Conservation (phyloP, 805 yeast species). For the Candida coleopterorum region DNA sequence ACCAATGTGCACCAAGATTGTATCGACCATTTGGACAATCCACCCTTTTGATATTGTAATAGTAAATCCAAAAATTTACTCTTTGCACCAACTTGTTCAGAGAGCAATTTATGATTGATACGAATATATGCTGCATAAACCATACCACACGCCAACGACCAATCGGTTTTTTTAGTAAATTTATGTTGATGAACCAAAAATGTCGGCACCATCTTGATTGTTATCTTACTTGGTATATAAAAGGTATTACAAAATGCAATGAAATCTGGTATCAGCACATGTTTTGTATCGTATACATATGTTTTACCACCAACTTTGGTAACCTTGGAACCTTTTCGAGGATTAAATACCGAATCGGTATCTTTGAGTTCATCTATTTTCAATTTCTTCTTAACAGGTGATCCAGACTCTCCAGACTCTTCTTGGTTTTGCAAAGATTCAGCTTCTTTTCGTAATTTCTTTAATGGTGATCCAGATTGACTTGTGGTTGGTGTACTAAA, state of each 20-base stretch:
- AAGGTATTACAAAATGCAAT: constrained; percentile 56
- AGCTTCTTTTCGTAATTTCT: constrained; percentile 14
- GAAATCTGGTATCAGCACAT: constrained; percentile 30
- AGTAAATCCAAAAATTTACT: constrained; percentile 46
- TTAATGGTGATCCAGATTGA: constrained; percentile 31
- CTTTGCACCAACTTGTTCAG: constrained; percentile 45
- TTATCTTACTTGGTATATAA: constrained; percentile 51
- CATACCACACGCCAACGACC: constrained; percentile 68
- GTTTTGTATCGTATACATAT: constrained; percentile 16
- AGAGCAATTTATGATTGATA: constrained; percentile 45
- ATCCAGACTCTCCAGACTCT: no score
- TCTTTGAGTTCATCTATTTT: background rate
- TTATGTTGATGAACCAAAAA: constrained; percentile 48
- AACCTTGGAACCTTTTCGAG: constrained; percentile 8
- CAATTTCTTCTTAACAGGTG: background rate
- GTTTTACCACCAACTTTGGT: constrained; percentile 7
- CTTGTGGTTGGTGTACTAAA: constrained; percentile 13
- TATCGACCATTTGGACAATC: constrained; percentile 45
- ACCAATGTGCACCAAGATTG: constrained; percentile 51
- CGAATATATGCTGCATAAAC: constrained; percentile 54
- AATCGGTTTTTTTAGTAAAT: constrained; percentile 50
- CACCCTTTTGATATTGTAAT: constrained; percentile 51
- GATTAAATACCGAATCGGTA: background rate
- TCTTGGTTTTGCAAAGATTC: background rate
- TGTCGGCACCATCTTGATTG: constrained; percentile 46